These are phyloP conservation scores for Rhizopus delemar DNA, from an alignment of 371 early-diverging fungal genomes.

Conservation along the genomic window DNA sequence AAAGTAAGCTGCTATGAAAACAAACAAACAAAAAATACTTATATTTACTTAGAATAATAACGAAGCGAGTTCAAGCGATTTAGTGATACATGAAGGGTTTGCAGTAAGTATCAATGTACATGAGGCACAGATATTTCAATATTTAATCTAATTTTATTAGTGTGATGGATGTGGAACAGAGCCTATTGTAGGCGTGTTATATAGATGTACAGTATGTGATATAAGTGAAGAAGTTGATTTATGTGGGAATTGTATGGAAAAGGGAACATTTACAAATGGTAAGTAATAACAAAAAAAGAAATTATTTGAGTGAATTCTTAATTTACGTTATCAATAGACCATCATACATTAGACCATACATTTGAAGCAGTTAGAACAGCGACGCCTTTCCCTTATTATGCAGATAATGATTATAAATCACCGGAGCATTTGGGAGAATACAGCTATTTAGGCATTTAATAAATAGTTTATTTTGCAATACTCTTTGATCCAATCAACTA, in stretches of 20 bases:
- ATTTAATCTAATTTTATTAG: slow-evolving; percentile 22
- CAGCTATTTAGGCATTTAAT: slow-evolving; percentile 48
- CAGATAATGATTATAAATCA: slow-evolving; percentile 51
- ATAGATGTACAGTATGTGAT: slow-evolving; percentile 65
- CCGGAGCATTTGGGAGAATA: slow-evolving; percentile 52
- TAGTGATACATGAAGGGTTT: slow-evolving; percentile 56
- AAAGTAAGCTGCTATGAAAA: not conserved
- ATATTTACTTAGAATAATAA: not conserved
- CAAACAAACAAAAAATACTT: not conserved
- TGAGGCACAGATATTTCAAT: too few relatives aligned
- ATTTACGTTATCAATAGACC: slow-evolving; percentile 28
- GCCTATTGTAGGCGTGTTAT: slow-evolving; percentile 63
- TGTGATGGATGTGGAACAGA: slow-evolving; percentile 64
- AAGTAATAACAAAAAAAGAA: slow-evolving; percentile 6
- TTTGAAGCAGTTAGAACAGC: slow-evolving; percentile 53
- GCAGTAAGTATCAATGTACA: slow-evolving; percentile 42
- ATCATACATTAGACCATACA: slow-evolving; percentile 50
- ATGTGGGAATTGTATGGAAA: slow-evolving; percentile 50
- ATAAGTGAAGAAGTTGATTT: slow-evolving; percentile 54
- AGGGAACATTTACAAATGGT: slow-evolving; percentile 55
- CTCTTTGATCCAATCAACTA: too few relatives aligned
- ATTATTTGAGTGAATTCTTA: not conserved
- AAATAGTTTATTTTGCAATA: not conserved
- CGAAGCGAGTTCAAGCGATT: slow-evolving; percentile 14
- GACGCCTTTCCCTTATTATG: slow-evolving; percentile 48